A percentile compares a stretch with the other conserved stretches of the same genome.
Evolutionary conservation across 768 basidiomycete genomes (phyloP).

Genomic region (Termitomyces sp.): DNA sequence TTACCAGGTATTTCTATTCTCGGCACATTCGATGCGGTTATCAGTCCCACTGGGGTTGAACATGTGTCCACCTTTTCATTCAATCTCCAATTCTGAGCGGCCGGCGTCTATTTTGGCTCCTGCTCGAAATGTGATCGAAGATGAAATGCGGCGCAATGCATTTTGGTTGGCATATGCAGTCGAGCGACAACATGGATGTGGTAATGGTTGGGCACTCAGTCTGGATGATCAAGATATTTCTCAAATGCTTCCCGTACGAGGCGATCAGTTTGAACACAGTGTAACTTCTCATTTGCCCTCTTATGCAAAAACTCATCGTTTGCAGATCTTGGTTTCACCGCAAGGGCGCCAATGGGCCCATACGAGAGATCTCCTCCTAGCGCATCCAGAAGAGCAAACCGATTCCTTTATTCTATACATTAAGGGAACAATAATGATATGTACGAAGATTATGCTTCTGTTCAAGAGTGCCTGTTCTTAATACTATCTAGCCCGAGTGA

Average conservation of each 20-base stretch:
- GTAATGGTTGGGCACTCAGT: conserved; percentile 68
- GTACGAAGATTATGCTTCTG: conserved; percentile 22
- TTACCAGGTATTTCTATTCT: conserved; percentile 54
- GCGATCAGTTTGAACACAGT: conserved; percentile 57
- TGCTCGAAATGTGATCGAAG: conserved; percentile 61
- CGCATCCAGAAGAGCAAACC: conserved; percentile 57
- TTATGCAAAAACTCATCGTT: background rate
- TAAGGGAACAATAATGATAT: conserved; percentile 66
- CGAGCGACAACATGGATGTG: conserved; percentile 64
- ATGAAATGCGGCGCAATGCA: conserved; percentile 67
- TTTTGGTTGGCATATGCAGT: conserved; percentile 73
- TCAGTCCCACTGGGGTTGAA: conserved; percentile 69
- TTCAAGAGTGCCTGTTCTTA: background rate
- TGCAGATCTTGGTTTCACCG: conserved; percentile 43
- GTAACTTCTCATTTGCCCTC: conserved; percentile 31
- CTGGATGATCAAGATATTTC: conserved; percentile 75
- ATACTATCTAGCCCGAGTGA: conserved; percentile 36
- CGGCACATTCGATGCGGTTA: conserved; percentile 54
- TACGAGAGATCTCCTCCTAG: conserved; percentile 53
- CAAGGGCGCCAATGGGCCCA: conserved; percentile 68
- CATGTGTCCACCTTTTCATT: conserved; percentile 61
- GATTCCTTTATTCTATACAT: conserved; percentile 73
- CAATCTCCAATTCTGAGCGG: conserved; percentile 55
- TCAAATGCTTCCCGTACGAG: conserved; percentile 63
- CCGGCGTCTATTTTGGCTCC: conserved; percentile 57